phyloP scores from a whole-genome alignment of 2,329 filamentous ascomycete genomes.

The Fusarium sarcochroum region DNA sequence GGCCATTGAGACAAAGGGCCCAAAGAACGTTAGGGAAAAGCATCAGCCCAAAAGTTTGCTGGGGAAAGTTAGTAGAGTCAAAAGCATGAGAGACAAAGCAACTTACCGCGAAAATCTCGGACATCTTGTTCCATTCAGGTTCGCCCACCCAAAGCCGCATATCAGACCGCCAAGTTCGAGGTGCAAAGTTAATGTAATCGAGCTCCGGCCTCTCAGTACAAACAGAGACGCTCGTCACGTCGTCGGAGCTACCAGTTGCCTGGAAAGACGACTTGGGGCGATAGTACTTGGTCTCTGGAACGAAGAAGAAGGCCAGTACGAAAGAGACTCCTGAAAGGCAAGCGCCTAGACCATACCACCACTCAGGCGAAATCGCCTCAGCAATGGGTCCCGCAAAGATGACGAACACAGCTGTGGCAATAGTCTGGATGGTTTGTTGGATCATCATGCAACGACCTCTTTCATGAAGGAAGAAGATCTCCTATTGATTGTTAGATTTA shows the following conservation, averaged over 20 bases:
- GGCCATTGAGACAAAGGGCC: conserved; percentile 41
- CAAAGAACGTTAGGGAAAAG: conserved; percentile 44
- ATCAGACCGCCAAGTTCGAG: conserved; percentile 40
- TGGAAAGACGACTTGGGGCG: conserved; percentile 21
- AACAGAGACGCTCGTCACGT: conserved; percentile 10
- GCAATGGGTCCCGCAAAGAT: conserved; percentile 27
- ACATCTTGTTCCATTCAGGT: conserved; percentile 33
- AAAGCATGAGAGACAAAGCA: neutral
- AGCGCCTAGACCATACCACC: conserved; percentile 28
- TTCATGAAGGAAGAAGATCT: conserved; percentile 44
- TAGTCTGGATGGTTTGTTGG: conserved; percentile 41
- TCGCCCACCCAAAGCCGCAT: conserved; percentile 41
- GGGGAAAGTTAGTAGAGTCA: neutral
- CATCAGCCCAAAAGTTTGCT: conserved; percentile 42
- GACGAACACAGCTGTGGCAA: conserved; percentile 27
- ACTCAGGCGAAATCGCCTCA: conserved; percentile 13
- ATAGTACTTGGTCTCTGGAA: conserved; percentile 23
- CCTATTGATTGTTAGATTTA: conserved; percentile 11
- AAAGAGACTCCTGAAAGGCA: conserved; percentile 16
- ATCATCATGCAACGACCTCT: conserved; percentile 40
- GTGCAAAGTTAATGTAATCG: conserved; percentile 38
- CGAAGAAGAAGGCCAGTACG: conserved; percentile 16
- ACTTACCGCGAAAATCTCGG: conserved; percentile 30
- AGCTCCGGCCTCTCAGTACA: conserved; percentile 38
- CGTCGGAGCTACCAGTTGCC: conserved; percentile 7